A percentile compares a stretch with the other conserved stretches of the same genome.
Evolutionary conservation across 805 yeast species (phyloP).

Genomic region (Starmerella tilneyi): DNA sequence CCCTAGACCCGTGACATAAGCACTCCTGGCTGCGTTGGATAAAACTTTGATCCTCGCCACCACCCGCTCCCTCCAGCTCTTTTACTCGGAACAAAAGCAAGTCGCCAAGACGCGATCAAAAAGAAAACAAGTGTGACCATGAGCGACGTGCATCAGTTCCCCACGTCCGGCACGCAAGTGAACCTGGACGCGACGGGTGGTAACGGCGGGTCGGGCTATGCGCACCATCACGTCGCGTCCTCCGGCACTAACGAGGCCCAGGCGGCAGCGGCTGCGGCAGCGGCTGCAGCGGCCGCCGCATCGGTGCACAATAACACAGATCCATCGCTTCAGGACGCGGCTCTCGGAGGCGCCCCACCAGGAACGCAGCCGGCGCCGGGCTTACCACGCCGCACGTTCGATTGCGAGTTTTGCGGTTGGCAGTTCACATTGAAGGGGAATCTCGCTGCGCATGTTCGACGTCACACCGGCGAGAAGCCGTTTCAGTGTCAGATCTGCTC

Average conservation of each 20-base stretch:
- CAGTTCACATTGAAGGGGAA: constrained; percentile 68
- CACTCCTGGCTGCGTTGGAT: neutral
- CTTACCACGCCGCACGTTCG: constrained; percentile 42
- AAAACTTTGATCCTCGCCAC: constrained; percentile 8
- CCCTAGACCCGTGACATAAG: neutral
- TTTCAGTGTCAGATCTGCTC: constrained; percentile 62
- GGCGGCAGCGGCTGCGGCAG: constrained; percentile 10
- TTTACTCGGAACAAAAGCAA: constrained; percentile 10
- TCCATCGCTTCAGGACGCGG: constrained; percentile 8
- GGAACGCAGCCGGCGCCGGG: constrained; percentile 2
- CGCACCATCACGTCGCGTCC: constrained; percentile 7
- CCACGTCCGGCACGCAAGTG: constrained; percentile 8
- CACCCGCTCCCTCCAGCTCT: neutral
- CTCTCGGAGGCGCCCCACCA: constrained; percentile 4
- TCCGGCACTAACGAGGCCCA: constrained; percentile 1
- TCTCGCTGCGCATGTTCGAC: constrained; percentile 70
- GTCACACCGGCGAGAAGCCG: constrained; percentile 89
- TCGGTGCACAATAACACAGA: constrained; percentile 9
- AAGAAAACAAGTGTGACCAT: constrained; percentile 4
- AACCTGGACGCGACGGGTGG: neutral
- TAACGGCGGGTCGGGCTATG: neutral
- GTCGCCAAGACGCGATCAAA: constrained; percentile 4
- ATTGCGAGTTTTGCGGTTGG: constrained; percentile 60
- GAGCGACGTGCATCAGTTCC: constrained; percentile 9
- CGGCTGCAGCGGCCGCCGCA: constrained; percentile 11